Base-by-base conservation (phyloP, 1,139 yeast species). In the Blastobotrys ciferrii region DNA sequence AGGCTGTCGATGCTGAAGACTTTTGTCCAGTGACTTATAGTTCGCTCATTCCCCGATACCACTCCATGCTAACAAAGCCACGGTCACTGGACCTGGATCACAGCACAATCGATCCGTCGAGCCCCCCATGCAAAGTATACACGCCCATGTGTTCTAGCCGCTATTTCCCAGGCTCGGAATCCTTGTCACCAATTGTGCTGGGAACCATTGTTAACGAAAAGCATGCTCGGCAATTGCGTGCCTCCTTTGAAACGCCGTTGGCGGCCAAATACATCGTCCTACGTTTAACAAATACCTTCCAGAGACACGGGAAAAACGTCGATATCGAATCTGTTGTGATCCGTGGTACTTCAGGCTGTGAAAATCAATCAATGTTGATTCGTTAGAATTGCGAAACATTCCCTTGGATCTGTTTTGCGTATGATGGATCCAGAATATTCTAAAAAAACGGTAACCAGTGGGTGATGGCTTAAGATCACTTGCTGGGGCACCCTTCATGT, bases 101-200 rank as follows among this genome's bases (percentile, higher is more conserved):
- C n/a, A 15, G 30, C 19, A 12, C 17, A 17, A 32, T 12, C 20
- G 32, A 36, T 28, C 20, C 32, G 3, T 15, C 13, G 4, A 4
- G 31, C 19, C 32, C 33, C 1, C 20, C 44, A n/a, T 30, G 32
- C 33, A 33, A 31, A n/a, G 30, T 19, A 6, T 6, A 14, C 28
- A 20, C 43, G 13, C 32, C 47, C 15, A 6, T 33, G 12, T 20
- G 19, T 15, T 18, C 39, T 11, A 31, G 31, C 33, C 31, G 32
- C 28, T 18, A 18, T 30, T 15, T n/a, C 20, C 33, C 19, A 7
- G 31, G 15, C 18, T 30, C 47, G 1, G 55, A 49, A 2, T 42
- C 52, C 15, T 40, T 52, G 15, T 37, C 42, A n/a, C 55, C 55
- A 4, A 23, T 52, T 2, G 54, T 52, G 1, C 30, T 52, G 18